Percentiles rank a stretch among this genome's conserved stretches.
phyloP scores from a whole-genome alignment of 2,329 filamentous ascomycete species.

The Ascochyta rabiei region DNA sequence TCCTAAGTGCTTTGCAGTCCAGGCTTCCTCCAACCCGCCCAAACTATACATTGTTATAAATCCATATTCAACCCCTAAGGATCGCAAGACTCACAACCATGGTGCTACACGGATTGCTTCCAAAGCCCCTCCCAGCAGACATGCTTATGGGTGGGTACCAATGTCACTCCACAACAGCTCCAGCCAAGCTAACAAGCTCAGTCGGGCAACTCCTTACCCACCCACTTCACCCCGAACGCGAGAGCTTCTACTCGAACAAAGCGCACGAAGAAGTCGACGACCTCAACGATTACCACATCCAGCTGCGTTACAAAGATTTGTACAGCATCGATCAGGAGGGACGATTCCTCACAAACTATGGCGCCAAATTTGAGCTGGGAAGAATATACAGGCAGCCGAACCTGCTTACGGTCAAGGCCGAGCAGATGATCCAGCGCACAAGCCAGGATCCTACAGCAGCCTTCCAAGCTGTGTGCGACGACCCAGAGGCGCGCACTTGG shows the following conservation, averaged over 20 bases:
- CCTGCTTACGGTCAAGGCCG: constrained; percentile 43
- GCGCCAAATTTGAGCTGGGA: constrained; percentile 47
- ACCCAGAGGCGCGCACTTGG: constrained; percentile 43
- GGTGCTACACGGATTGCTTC: constrained; percentile 38
- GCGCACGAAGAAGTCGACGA: constrained; percentile 44
- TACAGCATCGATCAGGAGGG: constrained; percentile 47
- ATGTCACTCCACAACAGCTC: constrained; percentile 6
- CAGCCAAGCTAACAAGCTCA: constrained; percentile 17
- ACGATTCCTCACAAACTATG: constrained; percentile 47
- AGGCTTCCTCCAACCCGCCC: not conserved
- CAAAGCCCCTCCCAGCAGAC: constrained; percentile 44
- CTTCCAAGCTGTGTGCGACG: constrained; percentile 43
- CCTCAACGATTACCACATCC: constrained; percentile 49
- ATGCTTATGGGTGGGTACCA: constrained; percentile 27
- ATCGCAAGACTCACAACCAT: too few relatives aligned
- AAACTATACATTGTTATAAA: too few relatives aligned
- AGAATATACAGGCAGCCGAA: constrained; percentile 47
- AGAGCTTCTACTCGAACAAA: constrained; percentile 44
- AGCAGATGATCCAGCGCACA: constrained; percentile 48
- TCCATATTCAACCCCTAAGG: too few relatives aligned
- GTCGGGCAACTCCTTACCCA: constrained; percentile 47
- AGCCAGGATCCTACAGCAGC: constrained; percentile 34
- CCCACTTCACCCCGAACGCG: constrained; percentile 45
- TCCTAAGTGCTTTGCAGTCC: constrained; percentile 5
- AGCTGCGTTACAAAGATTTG: constrained; percentile 47